Conservation (phyloP, 1,284 basidiomycete species). For the Austroboletus niveus region DNA sequence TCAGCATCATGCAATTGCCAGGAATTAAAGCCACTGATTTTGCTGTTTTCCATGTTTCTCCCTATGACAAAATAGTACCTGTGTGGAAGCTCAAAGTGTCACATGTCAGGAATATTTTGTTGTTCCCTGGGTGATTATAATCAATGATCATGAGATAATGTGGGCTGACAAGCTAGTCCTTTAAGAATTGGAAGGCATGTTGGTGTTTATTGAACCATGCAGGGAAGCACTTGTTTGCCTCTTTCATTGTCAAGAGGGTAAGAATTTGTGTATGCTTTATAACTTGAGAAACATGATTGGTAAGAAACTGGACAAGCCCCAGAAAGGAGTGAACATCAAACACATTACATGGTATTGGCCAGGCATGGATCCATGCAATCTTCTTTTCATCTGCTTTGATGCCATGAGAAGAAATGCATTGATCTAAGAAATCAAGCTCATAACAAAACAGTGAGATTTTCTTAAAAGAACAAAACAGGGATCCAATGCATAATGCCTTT, state of each 20-base stretch:
- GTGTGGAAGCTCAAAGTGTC: conserved; percentile 35
- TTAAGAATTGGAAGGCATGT: conserved; percentile 39
- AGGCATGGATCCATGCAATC: background rate
- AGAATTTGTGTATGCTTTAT: background rate
- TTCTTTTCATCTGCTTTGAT: background rate
- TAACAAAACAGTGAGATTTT: background rate
- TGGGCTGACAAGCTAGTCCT: conserved; percentile 33
- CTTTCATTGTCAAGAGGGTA: background rate
- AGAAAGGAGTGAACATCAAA: background rate
- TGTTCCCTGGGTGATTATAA: conserved; percentile 28
- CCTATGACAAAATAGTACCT: conserved; percentile 36
- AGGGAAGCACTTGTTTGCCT: conserved; percentile 24
- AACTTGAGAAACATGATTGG: background rate
- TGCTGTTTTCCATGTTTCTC: conserved; percentile 28
- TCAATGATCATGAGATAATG: conserved; percentile 10
- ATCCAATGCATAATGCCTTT: background rate
- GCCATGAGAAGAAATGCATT: background rate
- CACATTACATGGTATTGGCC: background rate
- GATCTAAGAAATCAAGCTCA: background rate
- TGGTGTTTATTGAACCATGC: conserved; percentile 28
- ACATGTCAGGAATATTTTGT: conserved; percentile 37
- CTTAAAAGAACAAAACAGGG: background rate
- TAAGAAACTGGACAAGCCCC: background rate
- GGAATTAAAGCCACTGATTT: conserved; percentile 37
- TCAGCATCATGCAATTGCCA: conserved; percentile 29